Evolutionary conservation across 768 basidiomycete genomes (phyloP).

Genomic region (Pulveroboletus sp.): DNA sequence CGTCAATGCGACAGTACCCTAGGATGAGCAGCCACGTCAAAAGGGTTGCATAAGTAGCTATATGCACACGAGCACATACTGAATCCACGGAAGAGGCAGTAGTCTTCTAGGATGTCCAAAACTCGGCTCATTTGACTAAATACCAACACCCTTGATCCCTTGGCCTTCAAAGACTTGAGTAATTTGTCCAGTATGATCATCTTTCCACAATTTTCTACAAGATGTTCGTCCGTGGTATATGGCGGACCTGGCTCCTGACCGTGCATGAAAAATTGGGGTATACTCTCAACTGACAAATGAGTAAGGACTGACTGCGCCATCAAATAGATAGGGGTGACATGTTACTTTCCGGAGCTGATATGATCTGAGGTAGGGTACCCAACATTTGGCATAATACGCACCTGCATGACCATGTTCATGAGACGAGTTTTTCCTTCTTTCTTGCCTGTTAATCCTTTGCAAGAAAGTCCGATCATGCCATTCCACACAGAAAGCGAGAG

Average conservation of each 20-base stretch:
- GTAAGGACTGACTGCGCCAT: slow-evolving; percentile 63
- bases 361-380: neutral
- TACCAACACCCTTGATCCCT: slow-evolving; percentile 93
- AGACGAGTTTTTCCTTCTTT: slow-evolving; percentile 97
- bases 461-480: neutral
- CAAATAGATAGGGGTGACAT: slow-evolving; percentile 89
- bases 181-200: slow-evolving; percentile 98
- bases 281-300: neutral
- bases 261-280: neutral
- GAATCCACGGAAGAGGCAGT: slow-evolving; percentile 86
- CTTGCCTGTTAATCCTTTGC: slow-evolving; percentile 83
- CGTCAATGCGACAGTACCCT: slow-evolving; percentile 98
- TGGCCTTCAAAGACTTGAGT: slow-evolving; percentile 77
- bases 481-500: neutral
- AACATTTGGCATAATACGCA: slow-evolving; percentile 25
- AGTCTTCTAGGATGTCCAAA: slow-evolving; percentile 92
- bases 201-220: slow-evolving; percentile 91
- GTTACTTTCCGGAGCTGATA: slow-evolving; percentile 71
- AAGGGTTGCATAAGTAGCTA: neutral
- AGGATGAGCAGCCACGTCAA: slow-evolving; percentile 3
- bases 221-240: slow-evolving; percentile 96
- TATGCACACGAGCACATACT: slow-evolving; percentile 46
- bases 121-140: slow-evolving; percentile 99
- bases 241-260: slow-evolving; percentile 91
- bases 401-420: slow-evolving; percentile 99